Evolutionary conservation across 1,284 basidiomycete genomes (phyloP).

Genomic region (Porodaedalea pini): DNA sequence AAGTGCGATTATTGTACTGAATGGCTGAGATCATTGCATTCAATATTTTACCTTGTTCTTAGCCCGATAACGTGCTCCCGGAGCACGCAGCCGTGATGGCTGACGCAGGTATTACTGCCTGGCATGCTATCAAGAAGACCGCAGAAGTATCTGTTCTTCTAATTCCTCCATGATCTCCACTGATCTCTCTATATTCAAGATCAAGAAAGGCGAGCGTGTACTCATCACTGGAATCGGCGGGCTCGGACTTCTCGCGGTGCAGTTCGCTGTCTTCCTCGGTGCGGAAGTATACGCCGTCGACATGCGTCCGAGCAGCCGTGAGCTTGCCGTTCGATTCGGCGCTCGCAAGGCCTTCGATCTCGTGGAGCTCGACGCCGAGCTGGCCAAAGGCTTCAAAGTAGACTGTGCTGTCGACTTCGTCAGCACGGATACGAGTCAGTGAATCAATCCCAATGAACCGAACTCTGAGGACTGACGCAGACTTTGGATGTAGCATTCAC

Average conservation of each 20-base stretch:
- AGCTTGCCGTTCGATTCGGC: constrained; percentile 27
- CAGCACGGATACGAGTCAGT: constrained; percentile 26
- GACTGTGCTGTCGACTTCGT: constrained; percentile 30
- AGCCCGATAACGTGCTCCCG: constrained; percentile 26
- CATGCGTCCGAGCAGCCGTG: constrained; percentile 26
- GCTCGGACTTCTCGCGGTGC: constrained; percentile 31
- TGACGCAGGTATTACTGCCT: constrained; percentile 29
- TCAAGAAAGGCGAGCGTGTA: constrained; percentile 20
- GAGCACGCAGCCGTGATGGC: constrained; percentile 27
- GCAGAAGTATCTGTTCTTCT: constrained; percentile 21
- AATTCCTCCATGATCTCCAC: no score
- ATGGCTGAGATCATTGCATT: no score
- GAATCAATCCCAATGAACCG: background rate
- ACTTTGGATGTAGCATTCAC: background rate
- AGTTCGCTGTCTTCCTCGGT: constrained; percentile 28
- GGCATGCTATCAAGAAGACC: constrained; percentile 27
- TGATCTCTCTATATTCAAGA: background rate
- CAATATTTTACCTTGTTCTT: no score
- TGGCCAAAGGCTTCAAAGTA: constrained; percentile 26
- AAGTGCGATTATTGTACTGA: background rate
- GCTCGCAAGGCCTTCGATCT: constrained; percentile 27
- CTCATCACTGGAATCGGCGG: constrained; percentile 32
- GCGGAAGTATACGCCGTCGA: constrained; percentile 29
- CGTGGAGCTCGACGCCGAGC: constrained; percentile 23
- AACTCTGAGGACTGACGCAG: background rate